phyloP scores from a whole-genome alignment of 192 early-diverging fungal genomes.

The Umbelopsis ramanniana region DNA sequence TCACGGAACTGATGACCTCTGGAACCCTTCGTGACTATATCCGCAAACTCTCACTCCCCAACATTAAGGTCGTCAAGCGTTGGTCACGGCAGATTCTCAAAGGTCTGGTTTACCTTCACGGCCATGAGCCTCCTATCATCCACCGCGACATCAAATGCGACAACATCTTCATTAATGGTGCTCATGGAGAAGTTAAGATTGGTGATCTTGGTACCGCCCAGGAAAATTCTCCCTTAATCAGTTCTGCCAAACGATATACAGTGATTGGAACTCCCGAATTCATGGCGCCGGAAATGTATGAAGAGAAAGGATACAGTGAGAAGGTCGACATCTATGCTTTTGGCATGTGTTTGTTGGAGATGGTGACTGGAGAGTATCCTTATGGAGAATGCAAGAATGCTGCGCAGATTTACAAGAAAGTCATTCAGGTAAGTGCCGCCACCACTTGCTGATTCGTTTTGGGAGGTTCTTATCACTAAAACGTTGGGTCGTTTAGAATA shows the following conservation, averaged over 20 bases:
- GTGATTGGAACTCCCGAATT: slow-evolving; percentile 84
- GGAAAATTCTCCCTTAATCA: slow-evolving; percentile 54
- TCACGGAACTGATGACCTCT: slow-evolving; percentile 89
- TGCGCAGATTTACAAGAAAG: slow-evolving; percentile 84
- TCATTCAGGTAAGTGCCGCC: slow-evolving; percentile 45
- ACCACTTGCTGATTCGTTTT: no score
- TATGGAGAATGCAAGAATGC: slow-evolving; percentile 86
- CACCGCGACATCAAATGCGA: slow-evolving; percentile 76
- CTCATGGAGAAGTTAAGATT: slow-evolving; percentile 86
- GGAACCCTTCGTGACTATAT: slow-evolving; percentile 82
- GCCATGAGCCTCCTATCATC: slow-evolving; percentile 78
- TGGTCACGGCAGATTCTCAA: slow-evolving; percentile 83
- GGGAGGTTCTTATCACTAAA: no score
- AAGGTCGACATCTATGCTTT: slow-evolving; percentile 92
- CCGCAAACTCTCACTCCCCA: slow-evolving; percentile 67
- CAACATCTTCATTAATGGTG: slow-evolving; percentile 90
- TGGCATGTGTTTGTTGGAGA: slow-evolving; percentile 79
- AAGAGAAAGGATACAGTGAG: slow-evolving; percentile 82
- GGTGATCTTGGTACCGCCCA: slow-evolving; percentile 88
- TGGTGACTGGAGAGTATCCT: slow-evolving; percentile 84
- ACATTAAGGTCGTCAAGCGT: slow-evolving; percentile 73
- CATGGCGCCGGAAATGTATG: slow-evolving; percentile 92
- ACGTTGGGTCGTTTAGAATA: slow-evolving; percentile 39
- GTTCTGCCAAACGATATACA: slow-evolving; percentile 81
- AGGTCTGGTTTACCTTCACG: slow-evolving; percentile 81